Conservation (phyloP, 2,329 filamentous ascomycete species). For the Mycocentrospora acerina region DNA sequence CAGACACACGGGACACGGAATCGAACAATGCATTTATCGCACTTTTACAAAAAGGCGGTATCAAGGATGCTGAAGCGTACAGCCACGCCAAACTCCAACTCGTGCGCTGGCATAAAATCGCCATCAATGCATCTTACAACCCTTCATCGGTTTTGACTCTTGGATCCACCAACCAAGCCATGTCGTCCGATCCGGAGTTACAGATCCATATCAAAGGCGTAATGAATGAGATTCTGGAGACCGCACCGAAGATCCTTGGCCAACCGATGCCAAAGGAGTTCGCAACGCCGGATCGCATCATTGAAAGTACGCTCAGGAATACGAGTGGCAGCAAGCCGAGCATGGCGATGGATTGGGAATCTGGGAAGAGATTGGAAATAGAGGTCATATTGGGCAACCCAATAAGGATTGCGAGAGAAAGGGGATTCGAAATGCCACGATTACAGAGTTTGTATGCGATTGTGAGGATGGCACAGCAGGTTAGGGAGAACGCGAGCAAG, state of each 20-base stretch:
- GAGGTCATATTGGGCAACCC: slow-evolving; percentile 74
- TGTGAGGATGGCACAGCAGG: slow-evolving; percentile 61
- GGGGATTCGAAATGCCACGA: slow-evolving; percentile 65
- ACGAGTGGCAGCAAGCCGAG: slow-evolving; percentile 59
- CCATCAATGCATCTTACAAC: slow-evolving; percentile 76
- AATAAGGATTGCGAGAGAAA: slow-evolving; percentile 62
- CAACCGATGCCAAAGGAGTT: slow-evolving; percentile 61
- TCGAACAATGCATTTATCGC: slow-evolving; percentile 54
- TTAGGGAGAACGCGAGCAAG: slow-evolving; percentile 46
- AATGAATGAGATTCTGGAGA: slow-evolving; percentile 69
- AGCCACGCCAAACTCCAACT: slow-evolving; percentile 67
- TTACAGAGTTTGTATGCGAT: slow-evolving; percentile 69
- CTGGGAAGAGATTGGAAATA: slow-evolving; percentile 65
- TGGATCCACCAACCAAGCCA: slow-evolving; percentile 64
- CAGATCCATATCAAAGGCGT: slow-evolving; percentile 62
- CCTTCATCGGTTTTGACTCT: slow-evolving; percentile 68
- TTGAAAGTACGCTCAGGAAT: slow-evolving; percentile 65
- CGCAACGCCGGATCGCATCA: slow-evolving; percentile 63
- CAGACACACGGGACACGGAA: slow-evolving; percentile 39
- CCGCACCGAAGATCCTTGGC: slow-evolving; percentile 64
- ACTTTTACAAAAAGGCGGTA: slow-evolving; percentile 62
- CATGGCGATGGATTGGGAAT: slow-evolving; percentile 72
- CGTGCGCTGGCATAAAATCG: slow-evolving; percentile 74
- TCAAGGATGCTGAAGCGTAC: slow-evolving; percentile 66
- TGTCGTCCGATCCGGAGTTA: slow-evolving; percentile 65